Evolutionary conservation across 306 rosid species (phyloP).

Genomic region (Fragaria iinumae): DNA sequence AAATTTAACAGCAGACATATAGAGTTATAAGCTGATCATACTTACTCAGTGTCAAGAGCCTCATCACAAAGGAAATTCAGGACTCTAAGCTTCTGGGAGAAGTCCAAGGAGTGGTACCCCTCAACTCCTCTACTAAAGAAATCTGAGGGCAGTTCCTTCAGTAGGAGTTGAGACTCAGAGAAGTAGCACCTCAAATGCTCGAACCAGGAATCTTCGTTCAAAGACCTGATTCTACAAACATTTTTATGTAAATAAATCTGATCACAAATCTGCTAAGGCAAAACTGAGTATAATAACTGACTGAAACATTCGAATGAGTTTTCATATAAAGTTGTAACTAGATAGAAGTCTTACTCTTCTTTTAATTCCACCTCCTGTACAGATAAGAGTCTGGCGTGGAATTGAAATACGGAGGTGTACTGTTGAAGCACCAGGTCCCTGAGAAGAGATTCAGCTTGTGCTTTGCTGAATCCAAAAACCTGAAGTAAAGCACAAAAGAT

Average conservation of each 20-base stretch:
- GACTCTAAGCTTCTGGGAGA: background rate
- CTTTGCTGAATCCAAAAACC: background rate
- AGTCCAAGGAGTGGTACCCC: background rate
- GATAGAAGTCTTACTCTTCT: background rate
- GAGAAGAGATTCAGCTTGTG: background rate
- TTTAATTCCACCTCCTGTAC: background rate
- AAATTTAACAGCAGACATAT: background rate
- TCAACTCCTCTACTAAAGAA: background rate
- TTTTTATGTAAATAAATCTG: background rate
- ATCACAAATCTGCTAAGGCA: background rate
- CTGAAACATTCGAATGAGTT: too few relatives aligned
- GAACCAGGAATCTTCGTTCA: background rate
- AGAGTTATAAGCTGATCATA: background rate
- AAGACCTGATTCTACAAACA: background rate
- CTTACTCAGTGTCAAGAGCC: background rate
- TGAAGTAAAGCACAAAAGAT: too few relatives aligned
- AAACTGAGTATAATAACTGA: too few relatives aligned
- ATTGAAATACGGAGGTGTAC: background rate
- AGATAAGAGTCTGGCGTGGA: background rate
- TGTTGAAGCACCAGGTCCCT: background rate
- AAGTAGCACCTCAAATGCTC: background rate
- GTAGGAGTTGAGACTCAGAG: background rate
- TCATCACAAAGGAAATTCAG: background rate
- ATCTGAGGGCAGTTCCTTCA: background rate
- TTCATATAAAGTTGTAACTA: background rate